Evolutionary conservation across 2,329 filamentous ascomycete species (phyloP).

Genomic region (Ophiocordyceps unilateralis): DNA sequence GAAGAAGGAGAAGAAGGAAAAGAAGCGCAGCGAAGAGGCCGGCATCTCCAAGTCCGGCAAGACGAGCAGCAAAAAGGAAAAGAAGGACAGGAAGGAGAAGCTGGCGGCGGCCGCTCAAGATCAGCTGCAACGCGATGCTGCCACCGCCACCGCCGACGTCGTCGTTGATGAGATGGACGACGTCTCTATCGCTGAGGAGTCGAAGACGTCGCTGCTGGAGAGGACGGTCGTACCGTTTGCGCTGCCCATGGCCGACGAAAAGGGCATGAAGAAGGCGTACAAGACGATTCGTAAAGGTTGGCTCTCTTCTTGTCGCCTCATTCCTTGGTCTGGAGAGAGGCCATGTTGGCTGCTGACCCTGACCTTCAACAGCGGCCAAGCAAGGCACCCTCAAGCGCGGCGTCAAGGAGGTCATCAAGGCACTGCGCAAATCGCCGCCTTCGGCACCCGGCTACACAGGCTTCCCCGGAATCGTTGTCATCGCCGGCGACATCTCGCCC

Average conservation of each 20-base stretch:
- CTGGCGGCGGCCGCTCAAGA: constrained; percentile 47
- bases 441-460: constrained; percentile 46
- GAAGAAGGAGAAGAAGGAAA: constrained; percentile 35
- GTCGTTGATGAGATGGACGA: constrained; percentile 23
- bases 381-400: constrained; percentile 91
- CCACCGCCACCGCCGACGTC: constrained; percentile 14
- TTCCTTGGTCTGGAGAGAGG: background rate
- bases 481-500: constrained; percentile 93
- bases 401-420: constrained; percentile 98
- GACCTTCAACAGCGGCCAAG: constrained; percentile 54
- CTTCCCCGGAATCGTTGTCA: constrained; percentile 64
- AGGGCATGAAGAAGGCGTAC: constrained; percentile 47
- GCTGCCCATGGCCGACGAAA: constrained; percentile 62
- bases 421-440: constrained; percentile 76
- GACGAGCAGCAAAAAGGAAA: constrained; percentile 46
- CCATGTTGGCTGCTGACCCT: too few species aligned
- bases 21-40: constrained; percentile 37
- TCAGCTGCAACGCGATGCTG: constrained; percentile 39
- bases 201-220: constrained; percentile 23
- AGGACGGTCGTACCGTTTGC: constrained; percentile 68
- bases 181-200: constrained; percentile 28
- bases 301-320: constrained; percentile 5
- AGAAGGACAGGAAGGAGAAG: constrained; percentile 63
- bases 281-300: constrained; percentile 40
- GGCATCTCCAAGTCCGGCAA: constrained; percentile 33